A percentile compares a stretch with the other conserved stretches of the same genome.
Evolutionary conservation across 805 yeast genomes (phyloP).

Genomic region (Clavispora phyllophila): DNA sequence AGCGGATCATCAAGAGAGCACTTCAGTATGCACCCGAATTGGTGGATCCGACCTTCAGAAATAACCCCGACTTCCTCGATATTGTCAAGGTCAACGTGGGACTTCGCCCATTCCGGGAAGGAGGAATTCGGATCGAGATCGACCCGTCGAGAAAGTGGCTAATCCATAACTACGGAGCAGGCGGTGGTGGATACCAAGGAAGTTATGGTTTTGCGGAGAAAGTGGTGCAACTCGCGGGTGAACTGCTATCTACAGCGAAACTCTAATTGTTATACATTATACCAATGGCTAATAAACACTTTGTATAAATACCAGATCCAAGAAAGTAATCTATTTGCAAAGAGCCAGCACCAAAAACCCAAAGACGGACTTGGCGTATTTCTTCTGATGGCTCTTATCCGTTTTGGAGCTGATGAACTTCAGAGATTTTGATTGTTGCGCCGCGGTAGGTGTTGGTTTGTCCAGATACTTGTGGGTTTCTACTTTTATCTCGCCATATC

Average conservation of each 20-base stretch:
- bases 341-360: slow-evolving; percentile 17
- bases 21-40: slow-evolving; percentile 35
- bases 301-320: not conserved
- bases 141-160: slow-evolving; percentile 31
- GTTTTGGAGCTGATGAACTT: slow-evolving; percentile 25
- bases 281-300: no score
- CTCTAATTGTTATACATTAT: not conserved
- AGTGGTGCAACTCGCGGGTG: slow-evolving; percentile 29
- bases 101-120: slow-evolving; percentile 33
- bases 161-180: slow-evolving; percentile 64
- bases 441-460: slow-evolving; percentile 29
- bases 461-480: slow-evolving; percentile 28
- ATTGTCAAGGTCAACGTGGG: slow-evolving; percentile 32
- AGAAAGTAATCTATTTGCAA: slow-evolving; percentile 12
- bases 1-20: slow-evolving; percentile 46
- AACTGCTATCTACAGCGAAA: slow-evolving; percentile 1
- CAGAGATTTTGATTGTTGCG: slow-evolving; percentile 21
- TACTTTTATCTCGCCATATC: slow-evolving; percentile 26
- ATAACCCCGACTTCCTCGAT: slow-evolving; percentile 27
- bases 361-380: slow-evolving; percentile 23
- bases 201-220: slow-evolving; percentile 58
- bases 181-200: slow-evolving; percentile 42
- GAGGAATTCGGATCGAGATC: slow-evolving; percentile 30
- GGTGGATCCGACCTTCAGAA: slow-evolving; percentile 19
- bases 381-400: slow-evolving; percentile 30